Conservation (phyloP, 78 protist genomes). For the Dictyostelium purpureum region DNA sequence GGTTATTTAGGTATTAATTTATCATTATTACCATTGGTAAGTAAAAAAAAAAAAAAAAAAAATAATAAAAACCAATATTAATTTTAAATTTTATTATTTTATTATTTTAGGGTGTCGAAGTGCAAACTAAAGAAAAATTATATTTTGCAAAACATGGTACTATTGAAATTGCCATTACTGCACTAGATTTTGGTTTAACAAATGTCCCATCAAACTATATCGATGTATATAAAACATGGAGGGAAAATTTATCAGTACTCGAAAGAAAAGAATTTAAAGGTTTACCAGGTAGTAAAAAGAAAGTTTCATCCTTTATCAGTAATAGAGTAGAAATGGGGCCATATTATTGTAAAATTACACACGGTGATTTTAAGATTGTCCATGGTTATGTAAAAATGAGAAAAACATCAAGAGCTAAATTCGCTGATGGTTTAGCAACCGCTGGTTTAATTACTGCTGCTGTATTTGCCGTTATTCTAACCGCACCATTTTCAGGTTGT, state of each 20-base stretch:
- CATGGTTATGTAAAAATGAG: constrained; percentile 60
- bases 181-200: constrained; percentile 31
- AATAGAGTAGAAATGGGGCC: constrained; percentile 17
- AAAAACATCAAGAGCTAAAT: background rate
- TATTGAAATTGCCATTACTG: constrained; percentile 14
- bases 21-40: constrained; percentile 21
- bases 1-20: constrained; percentile 49
- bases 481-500: no score
- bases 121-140: background rate
- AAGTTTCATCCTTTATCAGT: background rate
- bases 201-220: constrained; percentile 16
- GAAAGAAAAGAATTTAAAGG: background rate
- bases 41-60: no score
- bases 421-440: background rate
- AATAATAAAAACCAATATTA: no score
- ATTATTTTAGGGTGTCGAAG: background rate
- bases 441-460: background rate
- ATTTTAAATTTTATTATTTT: no score
- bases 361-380: background rate
- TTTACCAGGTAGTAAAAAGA: background rate
- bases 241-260: background rate
- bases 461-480: background rate
- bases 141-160: constrained; percentile 40
- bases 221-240: background rate
- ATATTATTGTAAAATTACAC: constrained; percentile 1